These are phyloP conservation scores for Limtongia smithiae DNA, from an alignment of 805 yeast species.

Conservation along the genomic window DNA sequence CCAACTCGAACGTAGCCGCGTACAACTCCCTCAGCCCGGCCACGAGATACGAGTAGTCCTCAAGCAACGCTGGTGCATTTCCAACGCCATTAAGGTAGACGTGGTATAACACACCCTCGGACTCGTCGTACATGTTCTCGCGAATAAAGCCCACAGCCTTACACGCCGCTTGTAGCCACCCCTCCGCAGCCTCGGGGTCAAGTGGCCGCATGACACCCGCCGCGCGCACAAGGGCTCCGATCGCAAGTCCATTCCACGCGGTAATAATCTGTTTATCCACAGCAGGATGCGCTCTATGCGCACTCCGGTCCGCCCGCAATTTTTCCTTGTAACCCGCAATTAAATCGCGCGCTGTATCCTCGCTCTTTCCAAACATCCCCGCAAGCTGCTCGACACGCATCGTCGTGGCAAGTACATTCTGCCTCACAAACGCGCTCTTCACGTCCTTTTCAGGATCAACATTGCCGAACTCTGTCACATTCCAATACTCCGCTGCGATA, in stretches of 20 bases:
- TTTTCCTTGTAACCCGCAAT: conserved; percentile 31
- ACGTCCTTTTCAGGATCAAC: conserved; percentile 37
- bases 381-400: conserved; percentile 34
- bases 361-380: conserved; percentile 35
- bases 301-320: conserved; percentile 31
- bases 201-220: conserved; percentile 24
- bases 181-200: conserved; percentile 15
- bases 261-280: conserved; percentile 39
- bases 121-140: conserved; percentile 30
- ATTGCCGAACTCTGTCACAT: conserved; percentile 40
- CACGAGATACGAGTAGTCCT: conserved; percentile 40
- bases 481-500: conserved; percentile 38
- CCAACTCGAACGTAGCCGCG: conserved; percentile 34
- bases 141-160: conserved; percentile 32
- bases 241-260: conserved; percentile 40
- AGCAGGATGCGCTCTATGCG: conserved; percentile 32
- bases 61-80: conserved; percentile 33
- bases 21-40: conserved; percentile 39
- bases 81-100: conserved; percentile 21
- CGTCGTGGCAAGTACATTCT: conserved; percentile 37
- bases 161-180: conserved; percentile 32
- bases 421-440: conserved; percentile 33
- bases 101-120: conserved; percentile 27
- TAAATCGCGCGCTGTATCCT: conserved; percentile 28
- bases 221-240: conserved; percentile 40